These are phyloP conservation scores for Sclerotinia trifoliorum DNA, from an alignment of 2,329 filamentous ascomycete species.

Conservation along the genomic window DNA sequence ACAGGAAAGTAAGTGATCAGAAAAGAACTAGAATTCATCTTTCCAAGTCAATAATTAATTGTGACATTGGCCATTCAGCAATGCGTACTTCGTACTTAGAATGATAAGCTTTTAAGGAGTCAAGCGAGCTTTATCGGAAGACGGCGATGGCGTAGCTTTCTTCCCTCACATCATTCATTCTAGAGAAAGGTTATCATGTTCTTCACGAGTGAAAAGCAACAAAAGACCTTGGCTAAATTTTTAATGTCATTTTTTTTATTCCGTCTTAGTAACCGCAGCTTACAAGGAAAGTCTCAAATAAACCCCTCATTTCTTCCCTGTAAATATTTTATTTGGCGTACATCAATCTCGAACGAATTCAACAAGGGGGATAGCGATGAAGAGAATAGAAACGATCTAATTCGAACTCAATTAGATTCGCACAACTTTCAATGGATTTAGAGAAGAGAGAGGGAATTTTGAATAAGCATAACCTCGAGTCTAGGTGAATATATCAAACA, in stretches of 20 bases:
- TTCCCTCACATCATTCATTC: neutral
- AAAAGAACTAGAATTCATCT: neutral
- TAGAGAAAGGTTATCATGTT: no score
- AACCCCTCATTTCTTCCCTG: constrained; percentile 16
- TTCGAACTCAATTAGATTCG: neutral
- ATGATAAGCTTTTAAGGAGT: constrained; percentile 1
- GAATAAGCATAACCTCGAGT: neutral
- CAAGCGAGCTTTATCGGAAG: constrained; percentile 5
- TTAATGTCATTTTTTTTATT: neutral
- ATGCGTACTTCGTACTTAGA: no score
- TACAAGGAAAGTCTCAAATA: neutral
- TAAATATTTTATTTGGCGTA: neutral
- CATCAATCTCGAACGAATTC: neutral
- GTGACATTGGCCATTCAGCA: neutral
- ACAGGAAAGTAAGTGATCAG: neutral
- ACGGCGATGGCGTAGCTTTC: neutral
- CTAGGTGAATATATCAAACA: neutral
- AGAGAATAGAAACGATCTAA: neutral
- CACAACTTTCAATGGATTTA: neutral
- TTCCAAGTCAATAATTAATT: no score
- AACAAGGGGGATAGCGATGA: no score
- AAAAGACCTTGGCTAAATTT: neutral
- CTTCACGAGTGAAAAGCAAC: neutral
- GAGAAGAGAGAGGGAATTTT: neutral
- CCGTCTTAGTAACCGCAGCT: no score